phyloP scores from a whole-genome alignment of 352 stramenopile species.

The Phytophthora tentaculata region DNA sequence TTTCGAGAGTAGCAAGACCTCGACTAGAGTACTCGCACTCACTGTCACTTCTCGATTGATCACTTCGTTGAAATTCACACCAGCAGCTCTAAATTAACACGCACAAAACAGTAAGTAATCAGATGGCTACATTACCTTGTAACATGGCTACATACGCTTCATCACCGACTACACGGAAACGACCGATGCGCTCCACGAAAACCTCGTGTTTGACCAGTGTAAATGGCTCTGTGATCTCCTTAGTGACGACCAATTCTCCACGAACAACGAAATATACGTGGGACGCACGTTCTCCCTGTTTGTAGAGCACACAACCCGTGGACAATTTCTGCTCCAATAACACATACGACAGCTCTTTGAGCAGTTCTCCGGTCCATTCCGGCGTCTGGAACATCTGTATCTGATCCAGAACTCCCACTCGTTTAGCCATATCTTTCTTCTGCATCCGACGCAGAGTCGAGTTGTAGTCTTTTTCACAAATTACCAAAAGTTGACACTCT shows the following conservation, averaged over 20 bases:
- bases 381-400: constrained; percentile 80
- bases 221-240: constrained; percentile 52
- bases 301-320: constrained; percentile 52
- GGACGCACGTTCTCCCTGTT: constrained; percentile 63
- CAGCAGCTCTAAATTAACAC: constrained; percentile 48
- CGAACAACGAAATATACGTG: constrained; percentile 80
- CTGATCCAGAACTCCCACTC: constrained; percentile 61
- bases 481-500: constrained; percentile 68
- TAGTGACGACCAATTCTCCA: constrained; percentile 63
- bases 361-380: constrained; percentile 72
- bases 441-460: constrained; percentile 70
- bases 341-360: constrained; percentile 81
- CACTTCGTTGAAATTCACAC: constrained; percentile 67
- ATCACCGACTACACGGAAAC: constrained; percentile 67
- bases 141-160: constrained; percentile 60
- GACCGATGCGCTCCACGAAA: constrained; percentile 66
- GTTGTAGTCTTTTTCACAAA: constrained; percentile 81
- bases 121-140: not conserved
- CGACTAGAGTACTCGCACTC: constrained; percentile 68
- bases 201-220: constrained; percentile 40
- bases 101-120: not conserved
- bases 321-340: constrained; percentile 65
- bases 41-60: constrained; percentile 70
- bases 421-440: constrained; percentile 69
- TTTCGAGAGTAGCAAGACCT: constrained; percentile 75